Evolutionary conservation across 257 asterid species (phyloP).

Genomic region (Parsonsia alboflavescens): DNA sequence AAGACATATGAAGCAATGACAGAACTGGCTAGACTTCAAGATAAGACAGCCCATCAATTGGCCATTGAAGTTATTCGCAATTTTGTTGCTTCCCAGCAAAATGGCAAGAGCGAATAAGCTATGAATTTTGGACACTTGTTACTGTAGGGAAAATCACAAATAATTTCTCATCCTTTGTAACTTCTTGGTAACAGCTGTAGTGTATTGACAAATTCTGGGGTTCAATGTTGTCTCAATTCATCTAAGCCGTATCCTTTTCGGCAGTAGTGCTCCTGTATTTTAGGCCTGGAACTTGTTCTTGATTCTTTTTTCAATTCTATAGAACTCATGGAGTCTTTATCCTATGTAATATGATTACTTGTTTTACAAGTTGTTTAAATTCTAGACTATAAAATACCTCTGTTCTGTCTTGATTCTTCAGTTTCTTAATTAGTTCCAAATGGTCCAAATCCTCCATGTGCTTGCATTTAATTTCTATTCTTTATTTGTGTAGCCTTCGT

Average conservation of each 20-base stretch:
- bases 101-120: constrained; percentile 39
- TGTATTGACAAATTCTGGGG: constrained; percentile 13
- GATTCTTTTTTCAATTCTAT: too few species aligned
- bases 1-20: constrained; percentile 28
- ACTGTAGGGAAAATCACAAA: neutral
- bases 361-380: too few species aligned
- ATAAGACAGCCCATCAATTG: constrained; percentile 73
- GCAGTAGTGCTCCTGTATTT: constrained; percentile 13
- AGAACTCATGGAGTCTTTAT: too few species aligned
- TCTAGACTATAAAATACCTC: too few species aligned
- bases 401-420: too few species aligned
- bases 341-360: too few species aligned
- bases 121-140: neutral
- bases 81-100: constrained; percentile 63
- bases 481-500: too few species aligned
- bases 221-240: constrained; percentile 15
- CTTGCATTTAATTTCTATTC: too few species aligned
- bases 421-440: too few species aligned
- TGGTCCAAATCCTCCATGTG: too few species aligned
- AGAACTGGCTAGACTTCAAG: constrained; percentile 28
- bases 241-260: neutral
- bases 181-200: constrained; percentile 30
- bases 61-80: constrained; percentile 81
- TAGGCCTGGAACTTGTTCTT: neutral
- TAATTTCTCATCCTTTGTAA: constrained; percentile 22